These are phyloP conservation scores for Chlamydomonas applanata DNA, from an alignment of 139 green algal genomes.

Conservation along the genomic window DNA sequence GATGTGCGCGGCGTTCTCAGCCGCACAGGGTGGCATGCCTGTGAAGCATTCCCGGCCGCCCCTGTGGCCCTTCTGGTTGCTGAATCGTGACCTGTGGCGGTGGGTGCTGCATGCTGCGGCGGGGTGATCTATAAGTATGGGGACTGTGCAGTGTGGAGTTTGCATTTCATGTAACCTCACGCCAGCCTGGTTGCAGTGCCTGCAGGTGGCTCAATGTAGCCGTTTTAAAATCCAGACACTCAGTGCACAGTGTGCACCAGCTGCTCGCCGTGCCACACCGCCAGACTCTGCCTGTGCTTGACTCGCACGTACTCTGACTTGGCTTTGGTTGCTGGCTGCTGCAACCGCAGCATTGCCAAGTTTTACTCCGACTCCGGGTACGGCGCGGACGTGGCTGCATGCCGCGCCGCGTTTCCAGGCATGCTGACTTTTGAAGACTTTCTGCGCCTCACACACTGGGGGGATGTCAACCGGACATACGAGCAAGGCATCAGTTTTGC, in stretches of 20 bases:
- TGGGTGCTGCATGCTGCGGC: no score
- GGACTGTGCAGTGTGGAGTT: no score
- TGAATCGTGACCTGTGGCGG: constrained; percentile 36
- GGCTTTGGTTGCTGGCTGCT: background rate
- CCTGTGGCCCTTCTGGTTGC: constrained; percentile 47
- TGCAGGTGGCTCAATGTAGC: no score
- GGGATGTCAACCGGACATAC: constrained; percentile 28
- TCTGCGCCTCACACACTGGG: constrained; percentile 34
- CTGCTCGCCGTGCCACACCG: no score
- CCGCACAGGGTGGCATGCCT: constrained; percentile 7
- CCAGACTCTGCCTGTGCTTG: no score
- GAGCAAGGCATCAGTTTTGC: constrained; percentile 39
- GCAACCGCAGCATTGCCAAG: constrained; percentile 19
- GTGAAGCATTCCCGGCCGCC: constrained; percentile 29
- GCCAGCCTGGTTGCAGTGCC: no score
- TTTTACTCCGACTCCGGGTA: constrained; percentile 25
- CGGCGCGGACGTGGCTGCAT: constrained; percentile 16
- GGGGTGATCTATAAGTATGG: no score
- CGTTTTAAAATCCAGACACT: no score
- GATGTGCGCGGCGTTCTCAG: constrained; percentile 40
- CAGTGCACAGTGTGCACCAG: no score
- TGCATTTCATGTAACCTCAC: no score
- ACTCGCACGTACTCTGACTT: background rate
- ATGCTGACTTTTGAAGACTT: constrained; percentile 32
- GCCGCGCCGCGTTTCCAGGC: constrained; percentile 12